A percentile compares a stretch with the other conserved stretches of the same genome.
Conservation (phyloP, 2,329 filamentous ascomycete species). For the Chrysosporium queenslandicum region DNA sequence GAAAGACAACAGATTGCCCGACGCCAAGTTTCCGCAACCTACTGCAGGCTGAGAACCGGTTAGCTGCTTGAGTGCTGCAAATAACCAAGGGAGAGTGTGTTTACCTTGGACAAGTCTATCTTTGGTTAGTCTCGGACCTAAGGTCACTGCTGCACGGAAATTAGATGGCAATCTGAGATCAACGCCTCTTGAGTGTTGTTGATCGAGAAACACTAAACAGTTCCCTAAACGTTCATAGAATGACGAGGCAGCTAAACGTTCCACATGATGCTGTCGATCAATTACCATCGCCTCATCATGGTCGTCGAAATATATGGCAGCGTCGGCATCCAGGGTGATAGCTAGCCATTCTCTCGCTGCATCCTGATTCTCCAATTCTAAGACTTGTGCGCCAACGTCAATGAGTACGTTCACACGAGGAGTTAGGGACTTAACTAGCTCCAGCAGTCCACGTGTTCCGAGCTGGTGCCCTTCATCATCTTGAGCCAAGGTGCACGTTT, state of each 20-base stretch:
- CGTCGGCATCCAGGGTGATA: constrained; percentile 25
- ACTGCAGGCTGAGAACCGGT: constrained; percentile 48
- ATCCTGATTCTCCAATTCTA: constrained; percentile 48
- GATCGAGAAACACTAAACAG: constrained; percentile 60
- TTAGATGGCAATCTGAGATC: constrained; percentile 52
- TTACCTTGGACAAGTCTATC: constrained; percentile 59
- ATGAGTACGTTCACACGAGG: constrained; percentile 48
- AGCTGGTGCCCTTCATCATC: constrained; percentile 17
- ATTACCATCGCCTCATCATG: constrained; percentile 26
- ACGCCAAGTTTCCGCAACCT: constrained; percentile 57
- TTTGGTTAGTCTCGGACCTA: constrained; percentile 57
- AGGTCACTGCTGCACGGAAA: constrained; percentile 56
- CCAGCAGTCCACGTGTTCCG: constrained; percentile 38
- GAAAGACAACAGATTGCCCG: constrained; percentile 55
- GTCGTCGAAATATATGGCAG: constrained; percentile 45
- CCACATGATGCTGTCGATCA: constrained; percentile 21
- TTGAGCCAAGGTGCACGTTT: constrained; percentile 11
- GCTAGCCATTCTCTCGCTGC: constrained; percentile 49
- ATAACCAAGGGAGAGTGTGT: constrained; percentile 21
- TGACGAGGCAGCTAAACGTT: constrained; percentile 29
- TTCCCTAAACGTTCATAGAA: constrained; percentile 48
- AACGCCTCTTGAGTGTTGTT: constrained; percentile 59
- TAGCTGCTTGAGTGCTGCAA: constrained; percentile 1
- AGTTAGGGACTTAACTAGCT: constrained; percentile 30
- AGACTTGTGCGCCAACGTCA: constrained; percentile 56